Conservation (phyloP, 2,329 filamentous ascomycete genomes). For the Sordariomycetes sp. region DNA sequence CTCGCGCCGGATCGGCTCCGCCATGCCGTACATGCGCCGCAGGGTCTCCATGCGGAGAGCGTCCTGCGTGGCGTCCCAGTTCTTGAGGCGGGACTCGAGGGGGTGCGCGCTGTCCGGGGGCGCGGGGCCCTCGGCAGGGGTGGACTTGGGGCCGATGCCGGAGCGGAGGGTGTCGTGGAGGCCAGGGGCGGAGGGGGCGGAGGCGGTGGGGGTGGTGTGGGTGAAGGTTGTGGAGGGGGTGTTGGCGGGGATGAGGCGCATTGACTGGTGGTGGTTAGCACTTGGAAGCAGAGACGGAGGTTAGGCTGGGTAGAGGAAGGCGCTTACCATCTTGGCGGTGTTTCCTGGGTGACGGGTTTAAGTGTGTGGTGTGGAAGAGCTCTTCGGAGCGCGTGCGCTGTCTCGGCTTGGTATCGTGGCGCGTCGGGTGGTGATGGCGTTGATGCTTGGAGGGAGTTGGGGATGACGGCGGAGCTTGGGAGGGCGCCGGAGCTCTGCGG, state of each 20-base stretch:
- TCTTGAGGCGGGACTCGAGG: constrained; percentile 76
- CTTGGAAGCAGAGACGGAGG: constrained; percentile 6
- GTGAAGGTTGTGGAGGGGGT: constrained; percentile 52
- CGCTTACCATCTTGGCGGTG: neutral
- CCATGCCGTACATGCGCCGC: constrained; percentile 78
- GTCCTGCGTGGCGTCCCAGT: constrained; percentile 87
- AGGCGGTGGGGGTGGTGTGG: constrained; percentile 46
- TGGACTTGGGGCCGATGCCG: constrained; percentile 55
- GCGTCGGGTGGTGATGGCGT: neutral
- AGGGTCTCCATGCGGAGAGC: constrained; percentile 77
- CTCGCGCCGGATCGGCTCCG: constrained; percentile 78
- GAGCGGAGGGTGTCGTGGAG: constrained; percentile 86
- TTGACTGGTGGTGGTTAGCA: constrained; percentile 42
- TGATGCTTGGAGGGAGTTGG: neutral
- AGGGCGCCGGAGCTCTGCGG: neutral
- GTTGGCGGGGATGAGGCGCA: constrained; percentile 73
- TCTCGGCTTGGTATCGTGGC: neutral
- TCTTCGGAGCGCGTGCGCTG: neutral
- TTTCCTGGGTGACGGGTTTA: neutral
- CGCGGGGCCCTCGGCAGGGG: constrained; percentile 27
- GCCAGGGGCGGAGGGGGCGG: constrained; percentile 82
- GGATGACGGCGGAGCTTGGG: neutral
- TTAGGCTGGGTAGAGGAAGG: neutral
- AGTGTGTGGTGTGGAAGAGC: neutral
- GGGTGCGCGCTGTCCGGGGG: constrained; percentile 62